Evolutionary conservation across 2,329 filamentous ascomycete species (phyloP).

Genomic region (Teratosphaeriaceae sp.): DNA sequence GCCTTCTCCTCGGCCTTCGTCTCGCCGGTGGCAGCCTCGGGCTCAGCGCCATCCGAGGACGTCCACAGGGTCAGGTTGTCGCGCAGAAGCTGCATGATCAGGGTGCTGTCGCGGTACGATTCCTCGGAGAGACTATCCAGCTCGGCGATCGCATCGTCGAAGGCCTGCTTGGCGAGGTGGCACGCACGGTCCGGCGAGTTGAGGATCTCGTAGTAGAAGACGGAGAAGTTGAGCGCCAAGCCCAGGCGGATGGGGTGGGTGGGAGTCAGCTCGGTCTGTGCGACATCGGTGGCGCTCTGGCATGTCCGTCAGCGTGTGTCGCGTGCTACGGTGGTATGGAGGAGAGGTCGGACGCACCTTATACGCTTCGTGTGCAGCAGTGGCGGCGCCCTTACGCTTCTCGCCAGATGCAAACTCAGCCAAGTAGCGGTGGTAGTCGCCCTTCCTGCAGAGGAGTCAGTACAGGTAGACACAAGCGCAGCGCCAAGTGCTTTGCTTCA

Average conservation of each 20-base stretch:
- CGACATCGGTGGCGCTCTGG: conserved; percentile 88
- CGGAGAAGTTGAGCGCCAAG: conserved; percentile 91
- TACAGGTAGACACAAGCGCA: conserved; percentile 7
- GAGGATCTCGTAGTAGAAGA: conserved; percentile 99
- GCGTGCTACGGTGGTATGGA: too few species aligned
- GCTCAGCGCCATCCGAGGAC: conserved; percentile 80
- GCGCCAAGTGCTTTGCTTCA: conserved; percentile 11
- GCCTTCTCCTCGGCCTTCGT: conserved; percentile 44
- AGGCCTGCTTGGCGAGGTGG: conserved; percentile 93
- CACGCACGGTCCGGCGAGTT: conserved; percentile 98
- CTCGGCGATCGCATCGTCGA: conserved; percentile 95
- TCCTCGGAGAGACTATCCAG: conserved; percentile 96
- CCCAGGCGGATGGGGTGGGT: conserved; percentile 91
- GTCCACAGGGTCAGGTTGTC: conserved; percentile 98
- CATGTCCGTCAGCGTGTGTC: too few species aligned
- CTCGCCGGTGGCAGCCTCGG: conserved; percentile 51
- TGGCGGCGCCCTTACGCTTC: conserved; percentile 89
- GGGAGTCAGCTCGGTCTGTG: conserved; percentile 79
- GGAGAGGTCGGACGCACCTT: too few species aligned
- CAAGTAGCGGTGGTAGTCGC: conserved; percentile 98
- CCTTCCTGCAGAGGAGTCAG: conserved; percentile 63
- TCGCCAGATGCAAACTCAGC: conserved; percentile 94
- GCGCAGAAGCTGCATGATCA: conserved; percentile 97
- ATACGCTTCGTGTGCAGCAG: conserved; percentile 94
- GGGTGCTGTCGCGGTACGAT: conserved; percentile 98